Percentiles rank a stretch among this genome's conserved stretches.
Conservation (phyloP, 208 protist genomes). For the Leishmania arabica region DNA sequence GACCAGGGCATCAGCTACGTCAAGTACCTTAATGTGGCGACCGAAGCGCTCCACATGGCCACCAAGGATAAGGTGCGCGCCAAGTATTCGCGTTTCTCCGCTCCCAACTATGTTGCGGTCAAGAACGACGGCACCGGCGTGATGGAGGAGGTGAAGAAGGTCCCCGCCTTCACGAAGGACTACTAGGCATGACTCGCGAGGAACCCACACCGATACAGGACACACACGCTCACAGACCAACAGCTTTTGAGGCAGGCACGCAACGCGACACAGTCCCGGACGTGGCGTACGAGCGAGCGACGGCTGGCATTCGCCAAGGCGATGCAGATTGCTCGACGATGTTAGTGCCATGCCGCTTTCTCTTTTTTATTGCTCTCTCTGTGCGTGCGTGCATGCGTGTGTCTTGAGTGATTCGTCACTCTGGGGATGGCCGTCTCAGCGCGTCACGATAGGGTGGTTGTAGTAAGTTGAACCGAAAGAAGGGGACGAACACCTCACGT, state of each 20-base stretch:
- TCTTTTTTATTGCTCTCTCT: background rate
- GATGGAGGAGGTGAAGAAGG: conserved; percentile 68
- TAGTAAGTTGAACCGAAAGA: conserved; percentile 2
- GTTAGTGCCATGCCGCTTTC: background rate
- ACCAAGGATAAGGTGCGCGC: conserved; percentile 57
- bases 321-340: background rate
- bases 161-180: conserved; percentile 70
- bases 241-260: background rate
- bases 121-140: conserved; percentile 66
- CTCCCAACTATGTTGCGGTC: conserved; percentile 67
- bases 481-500: background rate
- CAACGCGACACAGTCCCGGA: background rate
- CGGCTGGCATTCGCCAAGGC: background rate
- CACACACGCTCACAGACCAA: background rate
- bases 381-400: background rate
- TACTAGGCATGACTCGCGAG: conserved; percentile 45
- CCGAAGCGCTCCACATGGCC: conserved; percentile 83
- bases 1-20: conserved; percentile 91
- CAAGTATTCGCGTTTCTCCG: conserved; percentile 79
- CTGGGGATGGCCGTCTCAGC: background rate
- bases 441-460: background rate
- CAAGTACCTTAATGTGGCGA: conserved; percentile 91
- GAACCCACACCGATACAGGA: background rate
- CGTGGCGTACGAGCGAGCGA: background rate
- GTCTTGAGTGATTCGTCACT: background rate